Conservation (phyloP, 78 protist genomes). For the Dictyostelium firmibasis region DNA sequence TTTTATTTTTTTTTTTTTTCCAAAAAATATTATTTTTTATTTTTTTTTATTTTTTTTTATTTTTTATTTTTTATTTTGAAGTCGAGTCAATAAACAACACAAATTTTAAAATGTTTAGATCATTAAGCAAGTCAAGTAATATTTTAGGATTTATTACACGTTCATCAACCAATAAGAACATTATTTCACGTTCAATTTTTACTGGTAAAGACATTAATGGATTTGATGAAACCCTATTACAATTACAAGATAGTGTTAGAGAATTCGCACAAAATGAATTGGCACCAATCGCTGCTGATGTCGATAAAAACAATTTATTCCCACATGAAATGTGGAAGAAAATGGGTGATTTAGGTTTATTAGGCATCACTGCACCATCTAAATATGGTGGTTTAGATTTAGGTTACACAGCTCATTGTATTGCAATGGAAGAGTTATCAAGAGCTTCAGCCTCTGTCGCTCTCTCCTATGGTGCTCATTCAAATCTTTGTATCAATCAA, state of each 20-base stretch:
- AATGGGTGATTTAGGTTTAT: conserved; percentile 92
- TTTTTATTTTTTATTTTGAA: not conserved
- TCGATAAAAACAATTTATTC: conserved; percentile 85
- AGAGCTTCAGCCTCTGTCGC: conserved; percentile 91
- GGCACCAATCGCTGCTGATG: conserved; percentile 89
- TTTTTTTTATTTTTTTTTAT: not conserved
- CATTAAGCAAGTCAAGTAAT: not conserved
- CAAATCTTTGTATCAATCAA: conserved; percentile 94
- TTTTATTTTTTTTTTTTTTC: too few species aligned
- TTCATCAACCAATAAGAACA: not conserved
- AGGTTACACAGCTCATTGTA: conserved; percentile 87
- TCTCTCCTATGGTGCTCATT: conserved; percentile 95
- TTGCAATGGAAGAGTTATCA: conserved; percentile 91
- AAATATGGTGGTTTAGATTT: conserved; percentile 89
- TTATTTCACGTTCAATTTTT: not conserved
- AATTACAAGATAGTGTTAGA: conserved; percentile 77
- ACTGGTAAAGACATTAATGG: conserved; percentile 30
- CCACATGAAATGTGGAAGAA: conserved; percentile 86
- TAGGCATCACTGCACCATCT: conserved; percentile 93
- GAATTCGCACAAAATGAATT: conserved; percentile 84
- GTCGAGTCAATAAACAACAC: not conserved
- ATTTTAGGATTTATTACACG: not conserved
- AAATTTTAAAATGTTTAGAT: not conserved
- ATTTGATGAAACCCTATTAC: conserved; percentile 27
- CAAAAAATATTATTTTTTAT: too few species aligned